phyloP scores from a whole-genome alignment of 306 rosid species.

The Abrus pulchellus region DNA sequence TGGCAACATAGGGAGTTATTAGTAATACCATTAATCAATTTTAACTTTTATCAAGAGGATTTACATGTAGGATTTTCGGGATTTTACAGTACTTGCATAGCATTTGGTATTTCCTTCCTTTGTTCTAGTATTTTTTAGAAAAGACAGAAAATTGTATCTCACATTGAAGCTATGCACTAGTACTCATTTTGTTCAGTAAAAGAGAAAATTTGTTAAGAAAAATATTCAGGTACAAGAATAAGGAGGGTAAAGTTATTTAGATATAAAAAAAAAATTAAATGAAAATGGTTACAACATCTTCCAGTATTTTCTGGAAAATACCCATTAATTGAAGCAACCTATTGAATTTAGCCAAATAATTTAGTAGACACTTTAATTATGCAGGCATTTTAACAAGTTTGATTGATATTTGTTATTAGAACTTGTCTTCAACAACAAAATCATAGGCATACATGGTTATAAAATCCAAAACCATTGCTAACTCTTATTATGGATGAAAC shows the following conservation, averaged over 20 bases:
- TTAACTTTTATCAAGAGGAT: conserved; percentile 20
- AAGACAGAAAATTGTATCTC: conserved; percentile 4
- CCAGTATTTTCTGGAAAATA: conserved; percentile 10
- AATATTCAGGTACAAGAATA: conserved; percentile 1
- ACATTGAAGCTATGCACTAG: not conserved
- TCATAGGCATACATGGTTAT: conserved; percentile 9
- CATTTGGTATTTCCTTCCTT: conserved; percentile 9
- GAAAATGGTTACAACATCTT: conserved; percentile 26
- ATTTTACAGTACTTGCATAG: conserved; percentile 19
- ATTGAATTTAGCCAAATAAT: conserved; percentile 24
- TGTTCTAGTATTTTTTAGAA: conserved; percentile 11
- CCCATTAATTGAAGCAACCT: conserved; percentile 13
- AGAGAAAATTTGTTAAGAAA: not conserved
- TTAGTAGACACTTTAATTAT: conserved; percentile 31
- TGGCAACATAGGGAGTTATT: conserved; percentile 24
- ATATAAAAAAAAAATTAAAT: conserved; percentile 2
- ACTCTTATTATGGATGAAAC: conserved; percentile 6
- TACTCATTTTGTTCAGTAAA: not conserved
- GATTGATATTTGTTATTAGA: not conserved
- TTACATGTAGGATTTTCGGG: conserved; percentile 18
- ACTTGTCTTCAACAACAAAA: conserved; percentile 32
- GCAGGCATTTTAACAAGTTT: conserved; percentile 4
- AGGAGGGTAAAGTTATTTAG: not conserved
- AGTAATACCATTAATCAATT: conserved; percentile 26
- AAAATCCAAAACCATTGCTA: not conserved